Percentiles rank a stretch among this genome's conserved stretches.
Conservation (phyloP, 306 rosid genomes). For the Comarum palustre region DNA sequence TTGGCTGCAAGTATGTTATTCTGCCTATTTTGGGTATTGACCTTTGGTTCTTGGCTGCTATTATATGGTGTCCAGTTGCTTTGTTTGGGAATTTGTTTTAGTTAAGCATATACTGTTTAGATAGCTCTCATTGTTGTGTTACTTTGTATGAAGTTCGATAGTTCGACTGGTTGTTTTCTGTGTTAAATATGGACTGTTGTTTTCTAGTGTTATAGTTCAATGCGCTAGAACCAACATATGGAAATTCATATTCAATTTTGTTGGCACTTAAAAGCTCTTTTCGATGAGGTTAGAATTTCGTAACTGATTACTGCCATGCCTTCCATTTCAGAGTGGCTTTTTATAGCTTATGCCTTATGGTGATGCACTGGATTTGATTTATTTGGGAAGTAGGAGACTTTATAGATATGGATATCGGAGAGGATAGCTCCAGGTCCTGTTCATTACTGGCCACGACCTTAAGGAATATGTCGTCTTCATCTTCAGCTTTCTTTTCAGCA, state of each 20-base stretch:
- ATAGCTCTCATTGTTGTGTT: neutral
- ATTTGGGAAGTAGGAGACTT: conserved; percentile 27
- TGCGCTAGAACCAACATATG: neutral
- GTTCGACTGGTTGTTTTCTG: neutral
- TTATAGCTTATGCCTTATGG: neutral
- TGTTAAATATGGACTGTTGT: conserved; percentile 8
- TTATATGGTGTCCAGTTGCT: neutral
- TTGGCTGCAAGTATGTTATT: neutral
- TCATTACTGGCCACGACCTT: conserved; percentile 48
- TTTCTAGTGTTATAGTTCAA: neutral
- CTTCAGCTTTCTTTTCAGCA: conserved; percentile 76
- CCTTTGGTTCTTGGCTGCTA: neutral
- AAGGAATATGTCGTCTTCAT: conserved; percentile 74
- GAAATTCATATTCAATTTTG: conserved; percentile 20
- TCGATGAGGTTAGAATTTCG: neutral
- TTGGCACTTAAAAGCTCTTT: conserved; percentile 12
- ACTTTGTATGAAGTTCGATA: neutral
- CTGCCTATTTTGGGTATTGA: neutral
- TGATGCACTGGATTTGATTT: conserved; percentile 34
- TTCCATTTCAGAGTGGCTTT: conserved; percentile 34
- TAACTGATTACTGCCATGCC: conserved; percentile 25
- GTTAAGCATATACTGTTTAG: neutral
- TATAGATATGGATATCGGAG: conserved; percentile 56
- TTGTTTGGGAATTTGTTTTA: conserved; percentile 10
- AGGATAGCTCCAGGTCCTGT: conserved; percentile 57